Base-by-base conservation (phyloP, 495 filamentous ascomycete genomes). In the Elasticomyces elasticus region DNA sequence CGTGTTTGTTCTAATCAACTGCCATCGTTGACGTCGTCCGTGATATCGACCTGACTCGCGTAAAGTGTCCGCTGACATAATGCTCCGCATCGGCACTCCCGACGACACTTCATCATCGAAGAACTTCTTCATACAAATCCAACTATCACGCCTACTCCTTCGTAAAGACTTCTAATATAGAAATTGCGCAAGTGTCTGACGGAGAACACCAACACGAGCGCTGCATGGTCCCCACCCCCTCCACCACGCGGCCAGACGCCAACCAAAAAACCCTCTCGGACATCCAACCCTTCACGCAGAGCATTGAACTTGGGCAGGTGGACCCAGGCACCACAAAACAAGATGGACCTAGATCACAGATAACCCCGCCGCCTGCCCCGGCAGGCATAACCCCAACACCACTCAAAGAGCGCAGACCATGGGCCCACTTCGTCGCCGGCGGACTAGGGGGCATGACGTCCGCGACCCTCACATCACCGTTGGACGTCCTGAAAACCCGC, bases 401-500 rank as follows among this genome's bases (percentile, higher is more conserved):
- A n/a, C 3, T 49, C 11, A 56, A 57, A 28, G 53, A 61, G 17
- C 40, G 58, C 26, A 91, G 89, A 67, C 85, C 87, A 71, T 91
- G 88, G 82, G 84, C 86, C 54, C 89, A 92, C 74, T 81, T 94
- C 52, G 77, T 94, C 46, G 89, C 89, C 27, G 89, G 89, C 71
- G 89, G 89, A 19, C 69, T 87, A 20, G 89, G 89, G 56, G 89
- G 89, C 53, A 90, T 94, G 85, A 87, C 86, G 17, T 78, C 89
- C 12, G 84, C 89, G 4, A 80, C 83, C n/a, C 70, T 94, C 10
- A 95, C 89, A 0, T 86, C 85, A 3, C 89, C 89, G 5, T 80
- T 95, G 43, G 89, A 95, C 64, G 89, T 95, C 25, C 76, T 95
- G 9, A 92, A 92, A 69, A 94, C 89, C 3, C 79, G 89, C 7